Evolutionary conservation across 805 yeast species (phyloP), one percentile per base, ranked within the genome.

Genomic region (Hanseniaspora lindneri): DNA sequence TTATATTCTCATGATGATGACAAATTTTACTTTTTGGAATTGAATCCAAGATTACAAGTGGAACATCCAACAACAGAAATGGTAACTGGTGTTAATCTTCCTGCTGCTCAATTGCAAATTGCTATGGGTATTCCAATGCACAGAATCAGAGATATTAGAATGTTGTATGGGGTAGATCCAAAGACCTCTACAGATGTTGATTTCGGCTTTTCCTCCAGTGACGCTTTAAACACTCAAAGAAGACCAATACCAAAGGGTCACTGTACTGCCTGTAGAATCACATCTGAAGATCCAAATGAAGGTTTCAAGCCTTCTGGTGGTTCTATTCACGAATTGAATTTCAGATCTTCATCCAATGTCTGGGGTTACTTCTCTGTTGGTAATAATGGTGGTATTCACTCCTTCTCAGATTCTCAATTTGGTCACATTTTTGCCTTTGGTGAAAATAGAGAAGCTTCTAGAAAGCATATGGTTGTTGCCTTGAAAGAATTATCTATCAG

Each of bases 31-130:
- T 92, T 92, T 67, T 74, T 92, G 64, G 99, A 92, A 70, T 76
- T 92, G 65, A 92, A 92, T 66, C 98, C 99, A 60, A 84, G 99
- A 74, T 75, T 92, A 66, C 99, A 92, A 73, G 99, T 92, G 52
- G 99, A 92, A 75, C 99, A 92, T 74, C 99, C 99, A 60, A 92
- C 98, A 39, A 92, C 98, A 35, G 99, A 92, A 71, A 92, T 92
- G 99, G 98, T 87, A 50, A 82, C 95, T 21, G 98, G 98, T 56
- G 96, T 92, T 48, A 94, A 92, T 63, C 74, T 92, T 64, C 99
- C 99, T 25, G 95, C 96, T 51, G 95, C 99, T 33, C 98, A 92
- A 71, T 77, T 92, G 56, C 98, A 92, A 70, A 85, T 92, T 67
- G 97, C 98, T 54, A 92, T 92, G 99, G 99, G 99, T 76, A 77